These are phyloP conservation scores for Blastocystis hominis DNA, from an alignment of 352 stramenopile species.

Conservation along the genomic window DNA sequence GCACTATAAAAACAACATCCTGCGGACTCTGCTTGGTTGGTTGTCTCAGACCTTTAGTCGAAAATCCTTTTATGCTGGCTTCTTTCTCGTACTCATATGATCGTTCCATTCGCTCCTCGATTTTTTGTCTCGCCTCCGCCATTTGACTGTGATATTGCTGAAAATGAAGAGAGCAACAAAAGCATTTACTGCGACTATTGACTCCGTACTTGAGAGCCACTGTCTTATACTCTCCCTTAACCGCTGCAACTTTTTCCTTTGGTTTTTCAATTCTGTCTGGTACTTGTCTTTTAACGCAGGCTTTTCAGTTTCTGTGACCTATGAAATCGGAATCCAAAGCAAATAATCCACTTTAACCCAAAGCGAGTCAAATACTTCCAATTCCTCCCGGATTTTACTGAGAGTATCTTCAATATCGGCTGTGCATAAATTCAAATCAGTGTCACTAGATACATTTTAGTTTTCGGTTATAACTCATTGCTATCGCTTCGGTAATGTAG, in stretches of 20 bases:
- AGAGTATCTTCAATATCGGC: conserved; percentile 45
- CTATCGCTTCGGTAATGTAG: not conserved
- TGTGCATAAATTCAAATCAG: not conserved
- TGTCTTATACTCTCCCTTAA: conserved; percentile 29
- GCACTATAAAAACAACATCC: not conserved
- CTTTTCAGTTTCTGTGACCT: conserved; percentile 31
- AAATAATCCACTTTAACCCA: conserved; percentile 16
- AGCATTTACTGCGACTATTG: not conserved
- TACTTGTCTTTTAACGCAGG: conserved; percentile 44
- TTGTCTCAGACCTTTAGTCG: conserved; percentile 33
- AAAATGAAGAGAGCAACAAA: not conserved
- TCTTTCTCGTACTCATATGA: conserved; percentile 54
- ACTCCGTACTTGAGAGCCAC: conserved; percentile 20
- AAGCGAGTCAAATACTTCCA: conserved; percentile 46
- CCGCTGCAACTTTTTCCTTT: conserved; percentile 52
- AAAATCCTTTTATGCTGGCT: conserved; percentile 52
- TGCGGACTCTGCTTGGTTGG: conserved; percentile 43
- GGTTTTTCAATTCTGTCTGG: conserved; percentile 42
- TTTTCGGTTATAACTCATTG: conserved; percentile 40
- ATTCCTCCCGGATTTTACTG: conserved; percentile 50
- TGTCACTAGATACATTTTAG: not conserved
- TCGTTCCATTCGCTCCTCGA: conserved; percentile 39
- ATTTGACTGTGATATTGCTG: conserved; percentile 45
- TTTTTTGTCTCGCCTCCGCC: not conserved
- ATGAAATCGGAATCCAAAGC: not conserved